Base-by-base conservation (phyloP, 1,284 basidiomycete genomes). In the Stygiomarasmius scandens region DNA sequence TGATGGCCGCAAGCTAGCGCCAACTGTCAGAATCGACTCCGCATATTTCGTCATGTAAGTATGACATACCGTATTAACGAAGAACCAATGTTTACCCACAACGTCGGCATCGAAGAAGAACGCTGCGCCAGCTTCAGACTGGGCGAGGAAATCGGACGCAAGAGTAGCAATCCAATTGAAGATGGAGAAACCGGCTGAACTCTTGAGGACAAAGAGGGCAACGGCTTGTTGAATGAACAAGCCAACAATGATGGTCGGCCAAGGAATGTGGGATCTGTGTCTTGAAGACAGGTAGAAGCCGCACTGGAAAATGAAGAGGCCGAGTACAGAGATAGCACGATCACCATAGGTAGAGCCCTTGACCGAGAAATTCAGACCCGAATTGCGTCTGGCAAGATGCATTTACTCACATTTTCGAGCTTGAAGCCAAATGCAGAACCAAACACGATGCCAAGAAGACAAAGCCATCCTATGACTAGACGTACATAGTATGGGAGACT, bases 131-230 rank as follows among this genome's bases (percentile, higher is more conserved):
- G 77, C 78, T 52, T 82, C 72, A 19, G 83, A 85, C 70, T 90
- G 77, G 9, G 71, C 71, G 58, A 93, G 75, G 73, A 91, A 91
- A 69, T 91, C 89, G 20, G 81, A 77, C 6, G 91, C 90, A 25
- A 91, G 83, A 54, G 74, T 81, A 2, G 92, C 90, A 58, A 94
- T 83, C 84, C 90, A 95, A 56, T 79, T 82, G 80, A 94, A 94
- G 55, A 94, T 81, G 41, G 81, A 82, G 73, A 89, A 93, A 32
- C 93, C 93, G 46, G 92, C 92, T 51, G 75, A 75, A 16, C 86
- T 84, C 74, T 93, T 93, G 65, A 95, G 81, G 43, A 95, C 93
- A 69, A 95, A 93, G 54, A 95, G 80, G 1, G 92, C 93, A 55
- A 95, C 84, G 14, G 78, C 83, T 73, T 95, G 92, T 67, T 95